Conservation (phyloP, 2,329 filamentous ascomycete species). For the Pezizomycotina sp. region DNA sequence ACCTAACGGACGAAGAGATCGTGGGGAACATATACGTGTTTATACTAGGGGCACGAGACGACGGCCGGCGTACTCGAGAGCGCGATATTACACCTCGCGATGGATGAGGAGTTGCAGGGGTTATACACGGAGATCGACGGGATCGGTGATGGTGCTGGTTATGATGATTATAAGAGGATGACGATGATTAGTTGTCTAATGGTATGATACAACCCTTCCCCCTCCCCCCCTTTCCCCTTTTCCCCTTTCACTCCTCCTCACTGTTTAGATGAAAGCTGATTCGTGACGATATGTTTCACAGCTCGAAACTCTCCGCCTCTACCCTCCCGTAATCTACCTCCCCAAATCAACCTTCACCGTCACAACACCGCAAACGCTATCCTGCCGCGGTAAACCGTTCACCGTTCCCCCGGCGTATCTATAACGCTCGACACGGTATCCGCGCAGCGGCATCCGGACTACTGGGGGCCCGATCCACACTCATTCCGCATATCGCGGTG, state of each 20-base stretch:
- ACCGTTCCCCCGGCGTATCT: conserved; percentile 29
- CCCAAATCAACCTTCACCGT: conserved; percentile 59
- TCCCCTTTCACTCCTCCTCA: neutral
- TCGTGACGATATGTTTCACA: neutral
- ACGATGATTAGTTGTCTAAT: conserved; percentile 48
- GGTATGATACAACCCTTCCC: conserved; percentile 54
- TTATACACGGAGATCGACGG: conserved; percentile 54
- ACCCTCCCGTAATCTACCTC: conserved; percentile 54
- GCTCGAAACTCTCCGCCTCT: conserved; percentile 58
- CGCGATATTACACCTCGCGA: conserved; percentile 49
- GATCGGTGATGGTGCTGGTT: conserved; percentile 41
- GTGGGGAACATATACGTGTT: conserved; percentile 55
- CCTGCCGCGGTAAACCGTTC: too few relatives aligned
- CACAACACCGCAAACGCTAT: conserved; percentile 20
- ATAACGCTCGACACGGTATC: conserved; percentile 42
- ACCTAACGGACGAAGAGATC: conserved; percentile 47
- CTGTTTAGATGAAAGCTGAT: neutral
- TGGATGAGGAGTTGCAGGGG: conserved; percentile 45
- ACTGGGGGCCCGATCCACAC: conserved; percentile 52
- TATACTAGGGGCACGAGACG: conserved; percentile 60
- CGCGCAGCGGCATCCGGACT: conserved; percentile 51
- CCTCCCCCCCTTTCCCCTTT: neutral
- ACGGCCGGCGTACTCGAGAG: conserved; percentile 62
- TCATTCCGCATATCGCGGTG: conserved; percentile 59
- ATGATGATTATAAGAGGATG: conserved; percentile 47